Conservation (phyloP, 805 yeast genomes). For the Brettanomyces nanus region DNA sequence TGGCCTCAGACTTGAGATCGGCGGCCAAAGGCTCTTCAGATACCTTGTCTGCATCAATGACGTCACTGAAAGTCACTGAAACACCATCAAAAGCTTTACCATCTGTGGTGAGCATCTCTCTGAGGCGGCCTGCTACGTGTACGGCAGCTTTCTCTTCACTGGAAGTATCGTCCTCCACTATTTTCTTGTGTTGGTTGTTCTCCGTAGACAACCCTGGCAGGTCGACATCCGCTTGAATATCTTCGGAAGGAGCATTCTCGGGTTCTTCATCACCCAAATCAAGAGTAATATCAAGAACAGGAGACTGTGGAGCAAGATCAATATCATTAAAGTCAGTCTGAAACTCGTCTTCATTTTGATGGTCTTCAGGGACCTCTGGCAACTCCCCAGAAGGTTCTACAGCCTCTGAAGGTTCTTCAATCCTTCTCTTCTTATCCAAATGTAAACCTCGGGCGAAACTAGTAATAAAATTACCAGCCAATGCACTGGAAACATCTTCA, state of each 20-base stretch:
- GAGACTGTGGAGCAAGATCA: constrained; percentile 3
- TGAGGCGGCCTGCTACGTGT: constrained; percentile 43
- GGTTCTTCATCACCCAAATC: constrained; percentile 2
- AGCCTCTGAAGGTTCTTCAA: background rate
- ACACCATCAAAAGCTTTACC: constrained; percentile 9
- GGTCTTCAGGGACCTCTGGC: background rate
- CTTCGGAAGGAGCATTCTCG: constrained; percentile 11
- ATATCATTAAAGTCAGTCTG: constrained; percentile 2
- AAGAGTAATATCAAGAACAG: background rate
- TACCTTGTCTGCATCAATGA: constrained; percentile 32
- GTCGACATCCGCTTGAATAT: constrained; percentile 15
- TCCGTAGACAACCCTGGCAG: constrained; percentile 8
- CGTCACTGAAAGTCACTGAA: constrained; percentile 27
- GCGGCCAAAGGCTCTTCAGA: constrained; percentile 27
- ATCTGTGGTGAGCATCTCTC: constrained; percentile 12
- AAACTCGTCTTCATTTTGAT: background rate
- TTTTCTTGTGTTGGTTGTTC: constrained; percentile 13
- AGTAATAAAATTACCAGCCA: background rate
- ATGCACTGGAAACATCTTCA: background rate
- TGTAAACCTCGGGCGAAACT: background rate
- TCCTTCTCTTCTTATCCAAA: background rate
- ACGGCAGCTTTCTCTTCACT: constrained; percentile 39
- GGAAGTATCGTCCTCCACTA: constrained; percentile 12
- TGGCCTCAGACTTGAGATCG: constrained; percentile 48
- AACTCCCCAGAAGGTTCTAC: constrained; percentile 1